Evolutionary conservation across 2,329 filamentous ascomycete genomes (phyloP).

Genomic region (Pseudogymnoascus pannorum): DNA sequence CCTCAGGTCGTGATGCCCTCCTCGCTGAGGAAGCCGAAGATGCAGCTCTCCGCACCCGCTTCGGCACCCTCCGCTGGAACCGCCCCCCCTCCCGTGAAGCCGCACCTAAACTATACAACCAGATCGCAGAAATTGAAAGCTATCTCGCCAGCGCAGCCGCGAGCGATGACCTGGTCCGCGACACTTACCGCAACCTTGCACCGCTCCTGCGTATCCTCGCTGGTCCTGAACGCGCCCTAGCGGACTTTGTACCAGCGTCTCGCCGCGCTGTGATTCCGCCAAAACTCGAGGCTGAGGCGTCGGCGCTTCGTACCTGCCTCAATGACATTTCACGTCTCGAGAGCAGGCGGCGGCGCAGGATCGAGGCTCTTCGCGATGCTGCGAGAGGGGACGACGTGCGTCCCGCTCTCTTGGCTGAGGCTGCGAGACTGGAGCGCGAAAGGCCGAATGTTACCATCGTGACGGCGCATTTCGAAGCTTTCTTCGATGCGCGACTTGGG

Average conservation of each 20-base stretch:
- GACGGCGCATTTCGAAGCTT: slow-evolving; percentile 82
- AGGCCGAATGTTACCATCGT: slow-evolving; percentile 80
- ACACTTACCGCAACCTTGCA: slow-evolving; percentile 72
- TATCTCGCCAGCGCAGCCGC: slow-evolving; percentile 70
- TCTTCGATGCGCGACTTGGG: slow-evolving; percentile 72
- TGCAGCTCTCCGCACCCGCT: slow-evolving; percentile 63
- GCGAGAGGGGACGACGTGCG: slow-evolving; percentile 84
- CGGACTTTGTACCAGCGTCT: slow-evolving; percentile 85
- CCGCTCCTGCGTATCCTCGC: slow-evolving; percentile 67
- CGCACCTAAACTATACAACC: slow-evolving; percentile 35
- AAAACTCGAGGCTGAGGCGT: slow-evolving; percentile 71
- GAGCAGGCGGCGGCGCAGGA: slow-evolving; percentile 68
- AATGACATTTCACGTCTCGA: slow-evolving; percentile 83
- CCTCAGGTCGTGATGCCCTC: slow-evolving; percentile 74
- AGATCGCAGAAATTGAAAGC: slow-evolving; percentile 64
- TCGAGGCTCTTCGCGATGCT: slow-evolving; percentile 71
- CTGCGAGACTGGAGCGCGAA: slow-evolving; percentile 75
- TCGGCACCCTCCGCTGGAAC: slow-evolving; percentile 81
- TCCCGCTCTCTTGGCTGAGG: slow-evolving; percentile 72
- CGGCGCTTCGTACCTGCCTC: slow-evolving; percentile 67
- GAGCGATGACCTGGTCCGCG: slow-evolving; percentile 56
- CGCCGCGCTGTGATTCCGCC: slow-evolving; percentile 72
- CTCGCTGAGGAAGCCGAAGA: slow-evolving; percentile 80
- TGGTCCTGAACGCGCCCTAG: slow-evolving; percentile 70
- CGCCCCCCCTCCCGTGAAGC: slow-evolving; percentile 64